phyloP scores from a whole-genome alignment of 2,329 filamentous ascomycete species.

The Diaporthe batatas region DNA sequence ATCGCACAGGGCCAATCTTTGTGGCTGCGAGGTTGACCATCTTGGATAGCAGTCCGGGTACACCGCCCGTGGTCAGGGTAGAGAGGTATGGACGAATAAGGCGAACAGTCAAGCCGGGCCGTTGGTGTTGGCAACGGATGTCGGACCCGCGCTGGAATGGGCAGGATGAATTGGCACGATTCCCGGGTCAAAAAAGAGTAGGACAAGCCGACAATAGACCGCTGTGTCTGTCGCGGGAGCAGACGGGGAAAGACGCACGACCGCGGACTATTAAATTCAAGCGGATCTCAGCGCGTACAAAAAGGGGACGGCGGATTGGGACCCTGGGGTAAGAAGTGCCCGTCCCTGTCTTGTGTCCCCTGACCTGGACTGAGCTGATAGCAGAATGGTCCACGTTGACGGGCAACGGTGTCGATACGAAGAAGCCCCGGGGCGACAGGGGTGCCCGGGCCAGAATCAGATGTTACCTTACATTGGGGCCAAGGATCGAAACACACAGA shows the following conservation, averaged over 20 bases:
- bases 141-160: not conserved
- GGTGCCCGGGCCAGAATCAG: conserved; percentile 31
- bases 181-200: not conserved
- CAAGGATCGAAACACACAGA: not conserved
- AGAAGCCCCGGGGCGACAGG: not conserved
- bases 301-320: conserved; percentile 29
- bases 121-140: not conserved
- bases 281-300: not conserved
- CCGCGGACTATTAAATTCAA: conserved; percentile 17
- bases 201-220: not conserved
- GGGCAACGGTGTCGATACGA: conserved; percentile 25
- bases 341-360: conserved; percentile 1
- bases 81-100: not conserved
- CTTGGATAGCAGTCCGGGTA: conserved; percentile 8
- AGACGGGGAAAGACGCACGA: not conserved
- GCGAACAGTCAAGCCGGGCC: no score
- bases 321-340: conserved; percentile 18
- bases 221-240: conserved; percentile 7
- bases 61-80: not conserved
- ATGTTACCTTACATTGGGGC: conserved; percentile 33
- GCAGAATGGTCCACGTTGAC: conserved; percentile 8
- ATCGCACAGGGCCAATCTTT: conserved; percentile 40
- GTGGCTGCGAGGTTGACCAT: conserved; percentile 41
- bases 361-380: conserved; percentile 7
- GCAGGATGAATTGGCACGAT: not conserved